Conservation (phyloP, 371 early-diverging fungal genomes). For the Mucor racemosus region DNA sequence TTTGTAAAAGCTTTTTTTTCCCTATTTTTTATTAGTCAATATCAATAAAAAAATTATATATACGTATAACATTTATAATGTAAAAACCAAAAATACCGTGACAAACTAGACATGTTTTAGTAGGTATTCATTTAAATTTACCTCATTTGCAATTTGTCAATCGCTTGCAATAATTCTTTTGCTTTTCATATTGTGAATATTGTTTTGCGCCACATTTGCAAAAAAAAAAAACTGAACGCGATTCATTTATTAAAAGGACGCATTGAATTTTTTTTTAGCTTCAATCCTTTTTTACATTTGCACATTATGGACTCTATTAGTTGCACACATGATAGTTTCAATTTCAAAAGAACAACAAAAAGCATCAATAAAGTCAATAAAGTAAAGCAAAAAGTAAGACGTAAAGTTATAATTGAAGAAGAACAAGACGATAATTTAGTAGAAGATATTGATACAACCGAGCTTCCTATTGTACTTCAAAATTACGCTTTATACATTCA, state of each 20-base stretch:
- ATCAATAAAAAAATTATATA: no score
- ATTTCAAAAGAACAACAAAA: background rate
- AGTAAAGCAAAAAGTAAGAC: background rate
- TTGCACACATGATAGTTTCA: background rate
- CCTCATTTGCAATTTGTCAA: no score
- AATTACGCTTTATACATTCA: background rate
- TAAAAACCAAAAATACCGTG: no score
- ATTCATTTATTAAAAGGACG: background rate
- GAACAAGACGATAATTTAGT: background rate
- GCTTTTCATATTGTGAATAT: no score
- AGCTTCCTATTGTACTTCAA: background rate
- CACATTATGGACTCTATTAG: background rate
- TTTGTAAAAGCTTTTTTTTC: background rate
- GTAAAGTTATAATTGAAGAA: background rate
- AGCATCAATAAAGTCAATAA: background rate
- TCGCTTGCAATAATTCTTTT: no score
- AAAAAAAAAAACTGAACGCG: background rate
- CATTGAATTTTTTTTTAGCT: background rate
- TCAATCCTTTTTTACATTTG: background rate
- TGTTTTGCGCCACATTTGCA: no score
- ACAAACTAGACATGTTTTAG: no score
- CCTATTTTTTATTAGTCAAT: no score
- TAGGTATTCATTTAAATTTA: no score
- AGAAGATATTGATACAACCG: background rate
- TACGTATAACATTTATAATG: no score